Base-by-base conservation (phyloP, 2,329 filamentous ascomycete genomes). In the Zymoseptoria ardabiliae region DNA sequence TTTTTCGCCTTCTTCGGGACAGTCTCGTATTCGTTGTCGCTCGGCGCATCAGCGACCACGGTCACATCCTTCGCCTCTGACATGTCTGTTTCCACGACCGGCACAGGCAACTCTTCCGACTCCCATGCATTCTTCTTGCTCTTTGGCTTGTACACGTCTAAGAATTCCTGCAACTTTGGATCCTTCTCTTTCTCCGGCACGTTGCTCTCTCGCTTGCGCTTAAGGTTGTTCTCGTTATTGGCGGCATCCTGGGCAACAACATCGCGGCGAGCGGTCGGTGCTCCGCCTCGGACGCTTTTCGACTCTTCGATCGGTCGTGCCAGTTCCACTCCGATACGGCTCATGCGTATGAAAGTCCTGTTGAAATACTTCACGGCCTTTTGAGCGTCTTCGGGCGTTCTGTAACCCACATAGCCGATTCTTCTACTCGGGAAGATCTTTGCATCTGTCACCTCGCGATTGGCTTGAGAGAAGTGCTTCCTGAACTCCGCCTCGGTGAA, bases 331-430 rank as follows among this genome's bases (percentile, higher is more conserved):
- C 82, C 83, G 69, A 99, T 91, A 78, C 88, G 95, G 59, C 92
- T 96, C 89, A 97, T 94, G 68, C 91, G 90, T 69, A 99, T 91
- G 76, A 91, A 99, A 64, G 92, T 88, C 73, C 85, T 90, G 80
- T 99, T 92, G 81, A 97, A 97, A 79, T 96, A 96, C 75, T 90
- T 92, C 73, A 95, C 89, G 51, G 94, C 93, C 71, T 86, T 84
- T 59, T 84, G 80, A 58, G 94, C 94, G 72, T 90, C 88, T 63
- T 93, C 85, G 13, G 88, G 79, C 55, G 84, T 89, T 77, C 90
- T 92, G 81, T 93, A 97, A 63, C 94, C 94, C 61, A 99, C 85
- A 81, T 96, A 99, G 68, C 92, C 94, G 75, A 99, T 97, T 67
- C 92, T 85, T 69, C 94, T 85, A 70, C 91, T 86, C 5, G 90